Conservation (phyloP, 2,329 filamentous ascomycete species). For the Diaporthe velutina region DNA sequence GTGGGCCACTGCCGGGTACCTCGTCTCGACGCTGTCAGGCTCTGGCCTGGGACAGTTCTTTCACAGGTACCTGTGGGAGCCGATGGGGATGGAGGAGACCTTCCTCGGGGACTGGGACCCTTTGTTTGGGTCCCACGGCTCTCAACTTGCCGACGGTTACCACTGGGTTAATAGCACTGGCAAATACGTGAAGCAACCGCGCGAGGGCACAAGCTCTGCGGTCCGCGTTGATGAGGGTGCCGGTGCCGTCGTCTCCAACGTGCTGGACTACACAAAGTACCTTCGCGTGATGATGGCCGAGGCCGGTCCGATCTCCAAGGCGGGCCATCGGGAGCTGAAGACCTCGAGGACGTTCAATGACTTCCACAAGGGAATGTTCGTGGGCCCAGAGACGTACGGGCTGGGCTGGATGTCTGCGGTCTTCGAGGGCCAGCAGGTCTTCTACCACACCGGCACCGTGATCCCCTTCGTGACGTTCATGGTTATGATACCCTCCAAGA, state of each 20-base stretch:
- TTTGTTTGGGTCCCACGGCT: neutral
- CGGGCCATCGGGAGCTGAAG: conserved; percentile 46
- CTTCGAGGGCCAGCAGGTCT: conserved; percentile 40
- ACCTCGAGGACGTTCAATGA: conserved; percentile 34
- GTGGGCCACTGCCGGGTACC: conserved; percentile 58
- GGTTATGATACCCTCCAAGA: conserved; percentile 40
- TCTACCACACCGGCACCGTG: conserved; percentile 37
- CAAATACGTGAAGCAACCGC: conserved; percentile 43
- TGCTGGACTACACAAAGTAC: conserved; percentile 54
- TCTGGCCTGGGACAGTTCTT: conserved; percentile 56
- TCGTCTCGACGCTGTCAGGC: conserved; percentile 59
- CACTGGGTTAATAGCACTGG: conserved; percentile 50
- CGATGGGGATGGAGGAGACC: conserved; percentile 61
- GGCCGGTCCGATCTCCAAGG: conserved; percentile 45
- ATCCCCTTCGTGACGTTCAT: conserved; percentile 38
- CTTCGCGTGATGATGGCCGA: conserved; percentile 50
- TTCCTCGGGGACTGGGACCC: conserved; percentile 52
- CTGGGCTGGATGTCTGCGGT: conserved; percentile 39
- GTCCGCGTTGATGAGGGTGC: conserved; percentile 54
- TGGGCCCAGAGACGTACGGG: conserved; percentile 32
- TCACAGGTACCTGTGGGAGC: conserved; percentile 56
- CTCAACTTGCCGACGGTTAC: conserved; percentile 51
- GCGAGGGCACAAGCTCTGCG: conserved; percentile 8
- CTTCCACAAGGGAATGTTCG: conserved; percentile 25
- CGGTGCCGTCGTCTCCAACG: conserved; percentile 56